Conservation (phyloP, 306 rosid species). For the Gleditsia sinensis region DNA sequence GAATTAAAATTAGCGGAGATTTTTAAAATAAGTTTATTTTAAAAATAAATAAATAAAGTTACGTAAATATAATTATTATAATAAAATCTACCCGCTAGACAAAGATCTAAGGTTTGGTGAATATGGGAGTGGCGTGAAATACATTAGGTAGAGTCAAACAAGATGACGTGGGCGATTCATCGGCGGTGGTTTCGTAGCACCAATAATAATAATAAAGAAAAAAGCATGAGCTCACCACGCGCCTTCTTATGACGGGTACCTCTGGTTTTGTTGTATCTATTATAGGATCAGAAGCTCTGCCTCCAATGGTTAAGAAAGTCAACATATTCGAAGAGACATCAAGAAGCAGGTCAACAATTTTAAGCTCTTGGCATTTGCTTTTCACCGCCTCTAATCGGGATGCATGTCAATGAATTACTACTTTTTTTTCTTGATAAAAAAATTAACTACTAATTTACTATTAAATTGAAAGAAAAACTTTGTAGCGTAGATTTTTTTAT, state of each 20-base stretch:
- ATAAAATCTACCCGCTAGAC: no score
- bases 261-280: constrained; percentile 23
- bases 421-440: no score
- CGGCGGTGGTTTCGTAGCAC: constrained; percentile 25
- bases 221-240: constrained; percentile 49
- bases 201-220: not conserved
- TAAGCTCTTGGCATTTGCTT: not conserved
- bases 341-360: constrained; percentile 40
- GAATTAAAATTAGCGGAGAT: no score
- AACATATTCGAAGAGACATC: constrained; percentile 39
- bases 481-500: not conserved
- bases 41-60: no score
- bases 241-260: constrained; percentile 36
- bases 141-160: not conserved
- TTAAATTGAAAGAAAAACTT: not conserved
- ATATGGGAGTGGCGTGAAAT: not conserved
- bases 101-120: no score
- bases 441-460: no score
- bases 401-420: not conserved
- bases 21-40: no score
- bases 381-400: not conserved
- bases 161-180: constrained; percentile 47
- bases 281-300: constrained; percentile 61
- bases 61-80: no score
- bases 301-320: constrained; percentile 42